These are phyloP conservation scores for Colletotrichum tabaci DNA, from an alignment of 2,329 filamentous ascomycete species.

Conservation along the genomic window DNA sequence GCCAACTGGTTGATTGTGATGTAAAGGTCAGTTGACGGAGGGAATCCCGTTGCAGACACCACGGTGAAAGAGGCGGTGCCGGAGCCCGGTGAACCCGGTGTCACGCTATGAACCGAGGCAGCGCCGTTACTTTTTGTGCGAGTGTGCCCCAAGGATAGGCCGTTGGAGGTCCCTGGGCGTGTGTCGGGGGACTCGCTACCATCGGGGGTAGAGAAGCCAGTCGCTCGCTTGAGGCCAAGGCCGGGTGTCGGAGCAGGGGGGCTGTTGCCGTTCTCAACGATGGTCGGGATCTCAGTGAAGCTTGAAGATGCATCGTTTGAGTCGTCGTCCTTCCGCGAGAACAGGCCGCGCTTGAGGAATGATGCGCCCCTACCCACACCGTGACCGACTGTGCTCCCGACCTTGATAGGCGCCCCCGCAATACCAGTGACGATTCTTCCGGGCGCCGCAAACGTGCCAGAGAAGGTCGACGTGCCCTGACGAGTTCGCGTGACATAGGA, in stretches of 20 bases:
- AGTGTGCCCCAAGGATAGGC: slow-evolving; percentile 55
- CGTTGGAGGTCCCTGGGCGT: slow-evolving; percentile 55
- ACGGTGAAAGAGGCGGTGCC: slow-evolving; percentile 88
- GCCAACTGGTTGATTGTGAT: slow-evolving; percentile 78
- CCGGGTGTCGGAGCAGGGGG: slow-evolving; percentile 46
- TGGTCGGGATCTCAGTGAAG: slow-evolving; percentile 53
- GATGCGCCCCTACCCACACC: slow-evolving; percentile 91
- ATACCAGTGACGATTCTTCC: slow-evolving; percentile 88
- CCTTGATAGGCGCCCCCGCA: slow-evolving; percentile 93
- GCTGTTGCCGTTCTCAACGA: slow-evolving; percentile 61
- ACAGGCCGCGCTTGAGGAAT: slow-evolving; percentile 89
- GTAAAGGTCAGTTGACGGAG: slow-evolving; percentile 83
- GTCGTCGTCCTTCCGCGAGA: slow-evolving; percentile 76
- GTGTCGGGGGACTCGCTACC: slow-evolving; percentile 43
- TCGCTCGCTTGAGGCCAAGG: slow-evolving; percentile 59
- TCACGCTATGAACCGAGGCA: slow-evolving; percentile 76
- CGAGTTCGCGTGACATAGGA: slow-evolving; percentile 89
- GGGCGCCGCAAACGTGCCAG: slow-evolving; percentile 88
- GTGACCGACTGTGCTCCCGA: slow-evolving; percentile 79
- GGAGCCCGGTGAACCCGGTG: slow-evolving; percentile 72
- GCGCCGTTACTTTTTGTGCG: slow-evolving; percentile 73
- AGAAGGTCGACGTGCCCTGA: slow-evolving; percentile 94
- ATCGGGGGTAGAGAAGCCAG: slow-evolving; percentile 50
- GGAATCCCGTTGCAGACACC: slow-evolving; percentile 83
- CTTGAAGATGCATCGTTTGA: slow-evolving; percentile 59